Base-by-base conservation (phyloP, 352 stramenopile species). In the Phytopythium helicoides region DNA sequence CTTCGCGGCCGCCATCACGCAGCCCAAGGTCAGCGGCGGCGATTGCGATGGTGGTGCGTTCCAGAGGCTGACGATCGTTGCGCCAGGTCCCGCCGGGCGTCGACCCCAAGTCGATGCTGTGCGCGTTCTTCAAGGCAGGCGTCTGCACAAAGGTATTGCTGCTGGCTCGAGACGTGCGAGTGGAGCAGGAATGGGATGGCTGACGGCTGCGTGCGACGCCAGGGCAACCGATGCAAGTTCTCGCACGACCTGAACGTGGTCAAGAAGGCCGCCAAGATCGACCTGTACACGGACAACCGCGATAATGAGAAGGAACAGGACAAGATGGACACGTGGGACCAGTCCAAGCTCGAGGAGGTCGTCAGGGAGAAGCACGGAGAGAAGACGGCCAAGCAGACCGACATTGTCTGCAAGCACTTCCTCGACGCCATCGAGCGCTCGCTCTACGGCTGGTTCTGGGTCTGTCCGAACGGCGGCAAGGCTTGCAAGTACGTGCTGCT, bases 351-450 rank as follows among this genome's bases (percentile, higher is more conserved):
- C n/a, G 87, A 96, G 54, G 66, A 89, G 42, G 83, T 94, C 34
- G 76, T 95, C 26, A 75, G 74, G 21, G 76, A 95, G 53, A 95
- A 93, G 60, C 82, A 95, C 58, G 82, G 87, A 54, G 68, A 90
- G 49, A 92, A 92, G 50, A 69, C 71, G n/a, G 63, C 68, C 25
- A 95, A 80, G 46, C 81, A 89, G 49, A 95, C 85, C 19, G 85
- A 95, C 56, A 95, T 95, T 57, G 85, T 95, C 16, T 96, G 87
- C 70, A 94, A 94, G 53, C 73, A 91, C 64, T 96, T 96, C 54
- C 68, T 96, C 64, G 87, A 96, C 53, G 87, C 87, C 21, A 96
- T 96, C 45, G 87, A 96, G 50, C 92, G 92, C 67, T 89, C 80
- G 22, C 64, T 92, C 47, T 96, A 96, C 56, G 87, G 87, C 21